A percentile compares a stretch with the other conserved stretches of the same genome.
Evolutionary conservation across 1,284 basidiomycete genomes (phyloP).

Genomic region (Apiotrichum montevideense): DNA sequence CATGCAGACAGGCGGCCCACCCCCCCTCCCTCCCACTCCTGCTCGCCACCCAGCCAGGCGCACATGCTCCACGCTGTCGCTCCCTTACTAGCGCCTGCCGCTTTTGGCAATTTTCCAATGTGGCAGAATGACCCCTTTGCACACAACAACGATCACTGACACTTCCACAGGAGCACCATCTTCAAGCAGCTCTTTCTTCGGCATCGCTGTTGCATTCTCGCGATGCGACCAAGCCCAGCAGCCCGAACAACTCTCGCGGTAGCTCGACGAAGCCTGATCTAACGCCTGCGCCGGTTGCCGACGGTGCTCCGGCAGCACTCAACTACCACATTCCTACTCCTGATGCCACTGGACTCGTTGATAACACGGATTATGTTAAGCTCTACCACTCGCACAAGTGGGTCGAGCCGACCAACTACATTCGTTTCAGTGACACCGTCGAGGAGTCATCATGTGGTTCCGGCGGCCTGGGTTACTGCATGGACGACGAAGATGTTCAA

Average conservation of each 20-base stretch:
- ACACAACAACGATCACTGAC: slow-evolving; percentile 46
- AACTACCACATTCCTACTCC: slow-evolving; percentile 85
- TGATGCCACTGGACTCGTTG: slow-evolving; percentile 74
- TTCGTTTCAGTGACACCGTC: slow-evolving; percentile 78
- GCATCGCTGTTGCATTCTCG: slow-evolving; percentile 41
- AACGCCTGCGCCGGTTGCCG: slow-evolving; percentile 2
- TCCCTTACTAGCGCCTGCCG: background rate
- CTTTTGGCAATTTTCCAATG: slow-evolving; percentile 13
- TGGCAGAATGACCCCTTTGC: slow-evolving; percentile 17
- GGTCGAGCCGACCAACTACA: slow-evolving; percentile 71
- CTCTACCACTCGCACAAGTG: slow-evolving; percentile 66
- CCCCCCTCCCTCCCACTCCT: background rate
- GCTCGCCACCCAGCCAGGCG: background rate
- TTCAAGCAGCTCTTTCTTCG: slow-evolving; percentile 59
- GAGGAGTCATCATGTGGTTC: slow-evolving; percentile 59
- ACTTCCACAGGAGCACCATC: slow-evolving; percentile 72
- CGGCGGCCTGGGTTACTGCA: slow-evolving; percentile 60
- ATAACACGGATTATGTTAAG: slow-evolving; percentile 57
- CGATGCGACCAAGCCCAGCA: slow-evolving; percentile 29
- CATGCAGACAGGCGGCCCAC: background rate
- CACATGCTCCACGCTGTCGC: background rate
- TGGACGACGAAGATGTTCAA: slow-evolving; percentile 93
- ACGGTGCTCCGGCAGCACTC: slow-evolving; percentile 21
- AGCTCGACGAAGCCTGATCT: slow-evolving; percentile 19
- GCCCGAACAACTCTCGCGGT: slow-evolving; percentile 17